Percentiles rank a stretch among this genome's conserved stretches.
Evolutionary conservation across 2,329 filamentous ascomycete species (phyloP).

Genomic region (Pseudogymnoascus sp.): DNA sequence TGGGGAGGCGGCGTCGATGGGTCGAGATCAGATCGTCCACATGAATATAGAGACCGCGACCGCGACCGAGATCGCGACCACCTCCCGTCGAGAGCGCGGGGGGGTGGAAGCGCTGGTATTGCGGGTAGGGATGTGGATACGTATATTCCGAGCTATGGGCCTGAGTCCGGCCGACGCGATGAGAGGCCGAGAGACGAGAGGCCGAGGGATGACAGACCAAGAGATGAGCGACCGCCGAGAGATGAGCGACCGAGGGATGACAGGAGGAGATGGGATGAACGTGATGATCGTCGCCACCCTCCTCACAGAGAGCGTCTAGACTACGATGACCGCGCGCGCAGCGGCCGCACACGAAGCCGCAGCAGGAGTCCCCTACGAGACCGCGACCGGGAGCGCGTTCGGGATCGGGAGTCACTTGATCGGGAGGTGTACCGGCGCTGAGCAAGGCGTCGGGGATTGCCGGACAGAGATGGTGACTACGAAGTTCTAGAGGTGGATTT

Average conservation of each 20-base stretch:
- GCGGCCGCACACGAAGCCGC: constrained; percentile 34
- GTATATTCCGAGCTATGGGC: constrained; percentile 43
- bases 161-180: constrained; percentile 27
- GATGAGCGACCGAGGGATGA: constrained; percentile 23
- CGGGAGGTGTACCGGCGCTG: constrained; percentile 14
- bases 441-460: not conserved
- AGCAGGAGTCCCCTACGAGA: constrained; percentile 37
- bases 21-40: constrained; percentile 29
- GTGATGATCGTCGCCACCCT: constrained; percentile 34
- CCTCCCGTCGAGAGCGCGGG: constrained; percentile 19
- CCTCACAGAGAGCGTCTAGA: constrained; percentile 32
- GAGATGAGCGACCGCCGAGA: constrained; percentile 34
- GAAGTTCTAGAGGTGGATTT: not conserved
- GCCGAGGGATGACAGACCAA: constrained; percentile 22
- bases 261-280: constrained; percentile 29
- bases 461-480: not conserved
- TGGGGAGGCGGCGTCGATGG: constrained; percentile 18
- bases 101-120: constrained; percentile 18
- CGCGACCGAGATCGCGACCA: constrained; percentile 28
- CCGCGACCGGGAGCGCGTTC: constrained; percentile 34
- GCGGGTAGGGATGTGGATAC: constrained; percentile 37
- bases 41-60: constrained; percentile 35
- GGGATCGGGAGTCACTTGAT: constrained; percentile 32
- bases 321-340: constrained; percentile 28
- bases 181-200: constrained; percentile 33